These are phyloP conservation scores for Coniochaeta ligniaria DNA, from an alignment of 2,329 filamentous ascomycete species.

Conservation along the genomic window DNA sequence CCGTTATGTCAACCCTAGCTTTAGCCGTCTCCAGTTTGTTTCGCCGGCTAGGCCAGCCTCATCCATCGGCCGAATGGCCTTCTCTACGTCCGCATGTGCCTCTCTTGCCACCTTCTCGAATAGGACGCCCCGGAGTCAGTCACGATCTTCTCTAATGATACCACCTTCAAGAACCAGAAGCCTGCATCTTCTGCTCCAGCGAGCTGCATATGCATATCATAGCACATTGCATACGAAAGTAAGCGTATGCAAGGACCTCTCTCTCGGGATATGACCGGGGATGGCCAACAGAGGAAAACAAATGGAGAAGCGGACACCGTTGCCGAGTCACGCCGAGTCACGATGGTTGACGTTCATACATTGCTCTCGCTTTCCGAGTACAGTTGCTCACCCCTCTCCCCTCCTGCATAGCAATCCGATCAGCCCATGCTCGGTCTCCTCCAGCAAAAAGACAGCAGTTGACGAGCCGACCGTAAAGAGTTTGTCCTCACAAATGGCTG, in stretches of 20 bases:
- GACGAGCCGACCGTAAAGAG: background rate
- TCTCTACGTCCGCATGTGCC: background rate
- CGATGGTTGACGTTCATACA: background rate
- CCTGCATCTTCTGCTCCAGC: conserved; percentile 2
- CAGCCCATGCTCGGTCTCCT: background rate
- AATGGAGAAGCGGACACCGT: background rate
- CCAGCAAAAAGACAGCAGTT: background rate
- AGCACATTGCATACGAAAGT: background rate
- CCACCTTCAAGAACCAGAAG: conserved; percentile 1
- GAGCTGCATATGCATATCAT: conserved; percentile 5
- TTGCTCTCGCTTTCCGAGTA: background rate
- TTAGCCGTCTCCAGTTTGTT: conserved; percentile 1
- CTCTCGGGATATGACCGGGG: background rate
- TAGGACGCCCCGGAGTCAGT: background rate
- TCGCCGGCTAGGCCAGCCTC: background rate
- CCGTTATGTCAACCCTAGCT: background rate
- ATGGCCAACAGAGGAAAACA: background rate
- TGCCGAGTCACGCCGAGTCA: background rate
- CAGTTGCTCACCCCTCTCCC: too few species aligned
- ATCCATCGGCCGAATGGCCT: background rate
- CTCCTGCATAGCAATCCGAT: background rate
- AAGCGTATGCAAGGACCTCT: background rate
- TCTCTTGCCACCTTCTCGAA: background rate
- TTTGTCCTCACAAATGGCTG: background rate
- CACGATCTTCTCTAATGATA: background rate